Evolutionary conservation across 805 yeast species (phyloP).

Genomic region (Saccharomycopsis sp.): DNA sequence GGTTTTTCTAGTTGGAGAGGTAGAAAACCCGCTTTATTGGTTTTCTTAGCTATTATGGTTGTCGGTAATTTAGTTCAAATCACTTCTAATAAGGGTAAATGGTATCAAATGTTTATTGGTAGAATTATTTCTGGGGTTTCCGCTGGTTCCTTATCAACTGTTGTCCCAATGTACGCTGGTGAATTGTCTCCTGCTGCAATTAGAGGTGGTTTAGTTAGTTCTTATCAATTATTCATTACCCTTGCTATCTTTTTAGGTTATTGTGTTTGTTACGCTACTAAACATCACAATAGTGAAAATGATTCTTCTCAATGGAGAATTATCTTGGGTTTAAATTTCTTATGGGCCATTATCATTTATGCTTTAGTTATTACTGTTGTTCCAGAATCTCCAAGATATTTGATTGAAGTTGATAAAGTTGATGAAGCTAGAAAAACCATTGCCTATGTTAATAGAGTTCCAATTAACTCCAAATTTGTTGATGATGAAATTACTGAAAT

Average conservation of each 20-base stretch:
- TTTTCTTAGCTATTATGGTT: slow-evolving; percentile 44
- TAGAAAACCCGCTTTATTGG: slow-evolving; percentile 45
- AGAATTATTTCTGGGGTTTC: slow-evolving; percentile 60
- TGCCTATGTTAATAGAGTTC: slow-evolving; percentile 47
- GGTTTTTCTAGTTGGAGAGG: slow-evolving; percentile 51
- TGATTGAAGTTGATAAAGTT: slow-evolving; percentile 37
- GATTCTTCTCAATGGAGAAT: slow-evolving; percentile 60
- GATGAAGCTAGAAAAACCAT: slow-evolving; percentile 47
- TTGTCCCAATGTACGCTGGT: slow-evolving; percentile 63
- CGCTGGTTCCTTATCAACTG: slow-evolving; percentile 69
- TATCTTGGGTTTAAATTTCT: slow-evolving; percentile 43
- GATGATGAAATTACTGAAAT: slow-evolving; percentile 43
- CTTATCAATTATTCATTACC: slow-evolving; percentile 61
- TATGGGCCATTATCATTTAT: slow-evolving; percentile 27
- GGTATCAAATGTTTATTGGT: slow-evolving; percentile 60
- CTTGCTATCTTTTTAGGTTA: slow-evolving; percentile 64
- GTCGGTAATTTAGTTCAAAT: slow-evolving; percentile 55
- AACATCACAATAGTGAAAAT: slow-evolving; percentile 27
- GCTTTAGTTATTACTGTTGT: slow-evolving; percentile 41
- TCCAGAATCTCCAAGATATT: slow-evolving; percentile 65
- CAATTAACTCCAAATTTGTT: slow-evolving; percentile 43
- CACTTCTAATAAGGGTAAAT: slow-evolving; percentile 34
- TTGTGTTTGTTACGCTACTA: slow-evolving; percentile 56
- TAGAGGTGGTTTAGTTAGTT: slow-evolving; percentile 62
- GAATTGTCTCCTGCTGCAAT: slow-evolving; percentile 62